Conservation (phyloP, 1,284 basidiomycete species). For the Quambalaria eucalypti region DNA sequence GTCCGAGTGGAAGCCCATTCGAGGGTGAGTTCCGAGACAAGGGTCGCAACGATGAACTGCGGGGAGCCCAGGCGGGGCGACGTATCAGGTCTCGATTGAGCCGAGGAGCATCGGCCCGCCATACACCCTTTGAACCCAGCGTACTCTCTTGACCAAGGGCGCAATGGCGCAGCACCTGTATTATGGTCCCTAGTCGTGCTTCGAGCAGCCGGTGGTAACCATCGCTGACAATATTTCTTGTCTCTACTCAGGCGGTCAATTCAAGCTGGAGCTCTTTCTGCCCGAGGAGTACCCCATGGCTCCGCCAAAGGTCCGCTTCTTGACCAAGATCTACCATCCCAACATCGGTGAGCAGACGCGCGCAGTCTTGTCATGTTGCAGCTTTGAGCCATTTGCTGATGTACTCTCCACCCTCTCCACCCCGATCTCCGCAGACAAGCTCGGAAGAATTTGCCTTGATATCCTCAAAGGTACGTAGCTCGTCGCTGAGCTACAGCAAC, state of each 20-base stretch:
- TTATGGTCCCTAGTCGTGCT: too few species aligned
- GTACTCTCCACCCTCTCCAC: constrained; percentile 48
- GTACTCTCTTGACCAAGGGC: too few species aligned
- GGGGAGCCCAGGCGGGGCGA: background rate
- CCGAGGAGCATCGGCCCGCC: too few species aligned
- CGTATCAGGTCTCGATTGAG: too few species aligned
- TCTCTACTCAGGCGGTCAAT: constrained; percentile 64
- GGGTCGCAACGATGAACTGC: background rate
- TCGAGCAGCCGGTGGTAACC: too few species aligned
- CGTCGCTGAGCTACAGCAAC: background rate
- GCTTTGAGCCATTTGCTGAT: background rate
- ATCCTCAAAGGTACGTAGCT: constrained; percentile 71
- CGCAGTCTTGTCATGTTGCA: background rate
- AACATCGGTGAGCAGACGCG: constrained; percentile 96
- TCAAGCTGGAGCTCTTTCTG: constrained; percentile 90
- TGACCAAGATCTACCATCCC: constrained; percentile 99
- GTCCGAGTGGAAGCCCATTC: constrained; percentile 88
- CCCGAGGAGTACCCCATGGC: constrained; percentile 99
- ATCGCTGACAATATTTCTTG: background rate
- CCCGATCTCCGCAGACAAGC: too few species aligned
- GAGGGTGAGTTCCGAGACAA: constrained; percentile 48
- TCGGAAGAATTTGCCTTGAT: constrained; percentile 93
- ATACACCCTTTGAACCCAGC: too few species aligned
- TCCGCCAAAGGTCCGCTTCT: constrained; percentile 93
- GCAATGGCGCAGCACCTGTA: too few species aligned